Evolutionary conservation across 805 yeast genomes (phyloP).

Genomic region (Yarrowia keelungensis): DNA sequence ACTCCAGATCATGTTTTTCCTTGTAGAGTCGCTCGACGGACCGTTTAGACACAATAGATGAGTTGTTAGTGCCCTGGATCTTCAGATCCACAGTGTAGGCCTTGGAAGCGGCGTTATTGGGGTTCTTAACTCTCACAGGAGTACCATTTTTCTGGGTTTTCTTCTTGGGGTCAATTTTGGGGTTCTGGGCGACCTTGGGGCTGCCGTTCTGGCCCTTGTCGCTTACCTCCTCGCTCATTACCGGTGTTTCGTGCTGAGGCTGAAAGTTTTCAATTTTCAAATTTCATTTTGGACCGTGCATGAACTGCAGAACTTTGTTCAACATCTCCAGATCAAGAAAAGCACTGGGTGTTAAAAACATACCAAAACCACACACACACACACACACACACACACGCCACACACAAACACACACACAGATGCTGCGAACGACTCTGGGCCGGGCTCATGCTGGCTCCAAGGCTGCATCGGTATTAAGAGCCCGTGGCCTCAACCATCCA

Average conservation of each 20-base stretch:
- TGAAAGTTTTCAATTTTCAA: slow-evolving; percentile 8
- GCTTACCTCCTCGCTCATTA: slow-evolving; percentile 12
- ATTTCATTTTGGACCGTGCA: slow-evolving; percentile 3
- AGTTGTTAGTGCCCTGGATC: slow-evolving; percentile 84
- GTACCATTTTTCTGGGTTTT: slow-evolving; percentile 1
- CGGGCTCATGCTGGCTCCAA: not conserved
- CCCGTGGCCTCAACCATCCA: not conserved
- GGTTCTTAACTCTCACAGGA: slow-evolving; percentile 12
- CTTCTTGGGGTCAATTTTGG: not conserved
- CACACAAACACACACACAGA: slow-evolving; percentile 2
- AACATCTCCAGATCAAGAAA: not conserved
- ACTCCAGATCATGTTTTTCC: slow-evolving; percentile 47
- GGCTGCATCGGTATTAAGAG: not conserved
- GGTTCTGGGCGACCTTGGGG: not conserved
- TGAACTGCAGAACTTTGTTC: slow-evolving; percentile 21
- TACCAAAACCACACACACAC: not conserved
- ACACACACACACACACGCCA: slow-evolving; percentile 2
- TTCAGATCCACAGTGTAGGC: slow-evolving; percentile 34
- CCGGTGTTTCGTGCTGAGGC: not conserved
- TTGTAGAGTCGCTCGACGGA: slow-evolving; percentile 70
- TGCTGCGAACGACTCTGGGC: slow-evolving; percentile 19
- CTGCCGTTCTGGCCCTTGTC: not conserved
- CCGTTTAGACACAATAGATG: slow-evolving; percentile 81
- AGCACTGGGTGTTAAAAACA: too few relatives aligned
- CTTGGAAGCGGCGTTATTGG: slow-evolving; percentile 7